These are phyloP conservation scores for Grigorovia transvaalensis DNA, from an alignment of 805 yeast genomes.

Conservation along the genomic window DNA sequence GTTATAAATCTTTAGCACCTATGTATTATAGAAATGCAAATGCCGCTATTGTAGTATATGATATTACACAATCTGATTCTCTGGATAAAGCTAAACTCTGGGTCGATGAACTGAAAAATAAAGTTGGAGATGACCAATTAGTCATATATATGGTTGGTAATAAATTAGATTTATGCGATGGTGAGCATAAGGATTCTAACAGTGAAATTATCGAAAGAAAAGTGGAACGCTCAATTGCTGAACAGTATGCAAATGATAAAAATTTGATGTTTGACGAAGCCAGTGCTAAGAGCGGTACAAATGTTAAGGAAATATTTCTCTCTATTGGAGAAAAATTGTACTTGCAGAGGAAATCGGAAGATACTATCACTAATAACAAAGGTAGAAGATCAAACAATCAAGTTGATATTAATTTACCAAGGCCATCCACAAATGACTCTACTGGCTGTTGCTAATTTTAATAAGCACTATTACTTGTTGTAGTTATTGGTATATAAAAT, in stretches of 20 bases:
- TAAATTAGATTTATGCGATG: conserved; percentile 57
- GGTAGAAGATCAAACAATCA: conserved; percentile 6
- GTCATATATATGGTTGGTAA: conserved; percentile 84
- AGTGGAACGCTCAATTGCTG: conserved; percentile 37
- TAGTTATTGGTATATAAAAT: too few species aligned
- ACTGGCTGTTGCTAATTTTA: conserved; percentile 29
- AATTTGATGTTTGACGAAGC: conserved; percentile 43
- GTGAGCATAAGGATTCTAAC: conserved; percentile 32
- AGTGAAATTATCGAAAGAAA: conserved; percentile 25
- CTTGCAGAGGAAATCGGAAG: conserved; percentile 15
- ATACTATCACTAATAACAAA: conserved; percentile 7
- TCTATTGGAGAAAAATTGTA: conserved; percentile 39
- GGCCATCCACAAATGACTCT: conserved; percentile 36
- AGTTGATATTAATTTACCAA: conserved; percentile 30
- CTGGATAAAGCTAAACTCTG: conserved; percentile 74
- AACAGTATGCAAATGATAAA: conserved; percentile 45
- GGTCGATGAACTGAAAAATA: conserved; percentile 85
- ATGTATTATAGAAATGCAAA: conserved; percentile 76
- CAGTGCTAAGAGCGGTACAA: conserved; percentile 48
- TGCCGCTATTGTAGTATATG: conserved; percentile 82
- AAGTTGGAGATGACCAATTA: conserved; percentile 58
- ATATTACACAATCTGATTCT: conserved; percentile 60
- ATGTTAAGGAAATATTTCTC: conserved; percentile 38
- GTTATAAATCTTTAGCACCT: conserved; percentile 74
- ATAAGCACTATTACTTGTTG: too few species aligned